phyloP scores from a whole-genome alignment of 108 stramenopile species.

The Nitzschia sp. region DNA sequence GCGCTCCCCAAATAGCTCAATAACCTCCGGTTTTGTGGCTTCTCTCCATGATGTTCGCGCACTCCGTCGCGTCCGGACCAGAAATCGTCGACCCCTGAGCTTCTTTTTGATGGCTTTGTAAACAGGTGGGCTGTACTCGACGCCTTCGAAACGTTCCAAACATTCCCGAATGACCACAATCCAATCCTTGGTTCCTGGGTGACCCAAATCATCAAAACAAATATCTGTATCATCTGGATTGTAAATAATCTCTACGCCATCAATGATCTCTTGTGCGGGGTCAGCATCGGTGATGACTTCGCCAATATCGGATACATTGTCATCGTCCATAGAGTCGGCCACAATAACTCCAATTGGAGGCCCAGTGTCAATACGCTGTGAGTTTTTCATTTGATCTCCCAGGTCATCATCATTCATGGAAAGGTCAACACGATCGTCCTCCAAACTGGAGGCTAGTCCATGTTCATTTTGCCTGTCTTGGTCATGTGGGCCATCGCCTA shows the following conservation, averaged over 20 bases:
- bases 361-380: constrained; percentile 11
- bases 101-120: constrained; percentile 31
- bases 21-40: constrained; percentile 32
- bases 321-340: constrained; percentile 12
- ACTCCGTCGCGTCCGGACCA: constrained; percentile 16
- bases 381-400: constrained; percentile 4
- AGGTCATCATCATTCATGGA: constrained; percentile 8
- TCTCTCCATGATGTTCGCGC: constrained; percentile 30
- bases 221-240: constrained; percentile 28
- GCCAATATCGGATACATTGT: constrained; percentile 33
- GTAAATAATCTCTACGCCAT: constrained; percentile 27
- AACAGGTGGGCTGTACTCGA: constrained; percentile 26
- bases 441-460: neutral
- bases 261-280: constrained; percentile 4
- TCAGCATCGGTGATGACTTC: constrained; percentile 18
- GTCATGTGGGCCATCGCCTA: constrained; percentile 1
- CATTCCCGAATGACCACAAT: constrained; percentile 20
- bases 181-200: constrained; percentile 30
- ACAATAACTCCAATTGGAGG: constrained; percentile 30
- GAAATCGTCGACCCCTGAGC: constrained; percentile 29
- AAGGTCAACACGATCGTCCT: neutral
- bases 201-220: constrained; percentile 29
- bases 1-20: constrained; percentile 21
- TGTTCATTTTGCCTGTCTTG: constrained; percentile 6
- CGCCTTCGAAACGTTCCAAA: constrained; percentile 10